Evolutionary conservation across 2,329 filamentous ascomycete species (phyloP).

Genomic region (Colletotrichum cordylinicola): DNA sequence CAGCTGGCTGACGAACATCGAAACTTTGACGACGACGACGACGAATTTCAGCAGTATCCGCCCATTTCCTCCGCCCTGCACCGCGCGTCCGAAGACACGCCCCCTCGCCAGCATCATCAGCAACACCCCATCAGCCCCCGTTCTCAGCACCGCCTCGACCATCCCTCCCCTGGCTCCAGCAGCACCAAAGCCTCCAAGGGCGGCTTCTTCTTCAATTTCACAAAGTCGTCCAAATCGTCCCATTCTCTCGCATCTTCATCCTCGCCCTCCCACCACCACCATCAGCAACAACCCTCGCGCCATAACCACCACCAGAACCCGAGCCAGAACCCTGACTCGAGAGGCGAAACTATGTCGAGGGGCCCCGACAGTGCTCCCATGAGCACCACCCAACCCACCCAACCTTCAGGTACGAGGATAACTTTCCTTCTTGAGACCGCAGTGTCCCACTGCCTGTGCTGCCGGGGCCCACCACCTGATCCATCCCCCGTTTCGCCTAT

Average conservation of each 20-base stretch:
- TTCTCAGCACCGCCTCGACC: constrained; percentile 28
- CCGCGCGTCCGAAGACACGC: constrained; percentile 25
- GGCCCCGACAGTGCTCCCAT: constrained; percentile 35
- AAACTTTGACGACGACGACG: constrained; percentile 27
- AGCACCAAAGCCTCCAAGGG: constrained; percentile 48
- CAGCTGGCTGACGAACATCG: constrained; percentile 18
- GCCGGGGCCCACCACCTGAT: constrained; percentile 18
- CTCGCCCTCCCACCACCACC: constrained; percentile 21
- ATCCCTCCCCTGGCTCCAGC: constrained; percentile 34
- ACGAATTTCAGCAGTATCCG: constrained; percentile 27
- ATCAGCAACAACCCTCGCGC: constrained; percentile 17
- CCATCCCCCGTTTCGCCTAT: constrained; percentile 23
- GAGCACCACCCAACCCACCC: constrained; percentile 16
- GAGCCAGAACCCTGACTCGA: constrained; percentile 38
- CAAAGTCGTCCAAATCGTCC: constrained; percentile 48
- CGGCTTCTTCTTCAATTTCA: constrained; percentile 58
- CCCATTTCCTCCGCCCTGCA: constrained; percentile 32
- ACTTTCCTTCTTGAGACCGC: constrained; percentile 21
- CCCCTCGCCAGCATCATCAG: constrained; percentile 28
- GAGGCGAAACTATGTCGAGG: constrained; percentile 43
- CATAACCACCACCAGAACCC: constrained; percentile 26
- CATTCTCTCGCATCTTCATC: constrained; percentile 35
- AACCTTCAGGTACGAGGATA: constrained; percentile 25
- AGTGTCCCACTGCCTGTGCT: constrained; percentile 21
- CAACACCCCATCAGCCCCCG: constrained; percentile 29